Evolutionary conservation across 2,329 filamentous ascomycete genomes (phyloP).

Genomic region (Didymella sp.): DNA sequence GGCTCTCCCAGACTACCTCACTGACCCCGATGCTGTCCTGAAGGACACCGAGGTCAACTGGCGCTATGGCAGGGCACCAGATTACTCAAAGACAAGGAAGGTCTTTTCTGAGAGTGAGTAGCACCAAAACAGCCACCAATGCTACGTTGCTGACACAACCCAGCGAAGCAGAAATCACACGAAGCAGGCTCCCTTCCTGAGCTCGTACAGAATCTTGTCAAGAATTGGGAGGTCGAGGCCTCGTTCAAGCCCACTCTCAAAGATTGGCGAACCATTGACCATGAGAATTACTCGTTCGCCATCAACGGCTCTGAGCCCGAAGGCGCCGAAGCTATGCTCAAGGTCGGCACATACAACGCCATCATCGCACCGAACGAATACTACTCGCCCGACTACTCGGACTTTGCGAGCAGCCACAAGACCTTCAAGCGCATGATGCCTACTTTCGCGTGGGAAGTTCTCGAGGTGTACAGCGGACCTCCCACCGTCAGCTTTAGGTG

Average conservation of each 20-base stretch:
- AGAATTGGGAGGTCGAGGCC: constrained; percentile 76
- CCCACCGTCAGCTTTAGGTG: constrained; percentile 68
- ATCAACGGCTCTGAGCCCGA: constrained; percentile 67
- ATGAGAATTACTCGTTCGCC: constrained; percentile 65
- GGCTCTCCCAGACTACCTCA: constrained; percentile 64
- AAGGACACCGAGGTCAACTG: constrained; percentile 62
- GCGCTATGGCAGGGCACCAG: constrained; percentile 67
- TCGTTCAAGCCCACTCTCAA: constrained; percentile 68
- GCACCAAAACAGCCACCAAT: constrained; percentile 1
- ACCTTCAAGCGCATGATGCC: constrained; percentile 78
- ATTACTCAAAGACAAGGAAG: constrained; percentile 69
- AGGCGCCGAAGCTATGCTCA: constrained; percentile 68
- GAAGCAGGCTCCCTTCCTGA: constrained; percentile 62
- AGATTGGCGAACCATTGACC: constrained; percentile 72
- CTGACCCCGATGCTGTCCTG: constrained; percentile 65
- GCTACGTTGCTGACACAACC: background rate
- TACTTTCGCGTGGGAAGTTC: constrained; percentile 73
- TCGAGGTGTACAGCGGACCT: constrained; percentile 71
- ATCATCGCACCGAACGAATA: constrained; percentile 69
- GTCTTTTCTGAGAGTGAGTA: constrained; percentile 65
- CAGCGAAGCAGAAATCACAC: constrained; percentile 66
- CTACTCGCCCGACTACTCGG: constrained; percentile 67
- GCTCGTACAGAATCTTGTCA: constrained; percentile 73
- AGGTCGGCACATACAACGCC: constrained; percentile 73
- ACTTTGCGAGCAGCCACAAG: constrained; percentile 71